phyloP scores from a whole-genome alignment of 345 rosid species.

The Eucalyptus sp. region DNA sequence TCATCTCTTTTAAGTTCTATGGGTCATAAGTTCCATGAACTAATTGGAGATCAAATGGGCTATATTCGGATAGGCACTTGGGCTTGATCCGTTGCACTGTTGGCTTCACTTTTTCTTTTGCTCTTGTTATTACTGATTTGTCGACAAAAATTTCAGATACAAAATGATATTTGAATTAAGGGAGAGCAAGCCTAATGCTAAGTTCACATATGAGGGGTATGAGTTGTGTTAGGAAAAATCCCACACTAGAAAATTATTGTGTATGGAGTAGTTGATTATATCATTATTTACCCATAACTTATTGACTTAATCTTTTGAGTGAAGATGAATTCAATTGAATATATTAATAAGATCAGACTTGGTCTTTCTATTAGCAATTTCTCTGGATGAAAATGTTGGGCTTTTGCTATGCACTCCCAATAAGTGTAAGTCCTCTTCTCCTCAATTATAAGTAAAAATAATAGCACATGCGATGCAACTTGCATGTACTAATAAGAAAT shows the following conservation, averaged over 20 bases:
- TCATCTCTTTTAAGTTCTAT: neutral
- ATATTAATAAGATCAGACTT: too few relatives aligned
- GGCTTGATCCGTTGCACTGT: neutral
- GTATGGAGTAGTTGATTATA: neutral
- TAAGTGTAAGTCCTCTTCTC: neutral
- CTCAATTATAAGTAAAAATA: neutral
- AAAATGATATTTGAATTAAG: neutral
- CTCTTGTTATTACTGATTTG: neutral
- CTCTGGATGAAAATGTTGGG: neutral
- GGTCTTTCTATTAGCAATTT: too few relatives aligned
- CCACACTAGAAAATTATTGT: neutral
- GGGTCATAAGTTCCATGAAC: neutral
- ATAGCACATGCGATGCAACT: neutral
- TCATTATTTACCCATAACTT: neutral
- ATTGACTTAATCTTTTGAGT: neutral
- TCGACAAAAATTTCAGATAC: neutral
- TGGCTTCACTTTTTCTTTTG: neutral
- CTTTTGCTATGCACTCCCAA: fast-evolving
- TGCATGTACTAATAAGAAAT: neutral
- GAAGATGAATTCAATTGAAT: fast-evolving
- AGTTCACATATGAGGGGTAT: neutral
- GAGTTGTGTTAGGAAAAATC: neutral
- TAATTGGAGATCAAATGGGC: neutral
- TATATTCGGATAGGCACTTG: neutral
- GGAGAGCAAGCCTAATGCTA: neutral